Evolutionary conservation across 148 eudicot genomes (phyloP).

Genomic region (Rheum nobile): DNA sequence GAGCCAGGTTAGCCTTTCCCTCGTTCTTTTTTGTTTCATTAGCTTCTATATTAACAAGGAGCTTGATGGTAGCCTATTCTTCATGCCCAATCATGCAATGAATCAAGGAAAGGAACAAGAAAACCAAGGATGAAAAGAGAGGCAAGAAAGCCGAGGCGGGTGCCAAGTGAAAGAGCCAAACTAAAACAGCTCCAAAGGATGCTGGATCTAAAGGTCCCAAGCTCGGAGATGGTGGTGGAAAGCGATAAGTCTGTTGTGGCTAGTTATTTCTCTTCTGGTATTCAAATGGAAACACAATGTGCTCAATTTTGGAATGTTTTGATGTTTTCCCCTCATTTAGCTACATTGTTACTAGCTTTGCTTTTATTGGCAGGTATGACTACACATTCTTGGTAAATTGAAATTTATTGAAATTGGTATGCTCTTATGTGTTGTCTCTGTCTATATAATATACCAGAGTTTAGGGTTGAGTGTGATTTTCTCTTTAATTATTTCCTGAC

Average conservation of each 20-base stretch:
- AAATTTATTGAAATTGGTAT: not conserved
- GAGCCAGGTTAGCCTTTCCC: slow-evolving; percentile 49
- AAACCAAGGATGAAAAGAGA: slow-evolving; percentile 57
- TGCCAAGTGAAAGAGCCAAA: slow-evolving; percentile 23
- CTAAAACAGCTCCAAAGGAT: slow-evolving; percentile 31
- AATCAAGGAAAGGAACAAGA: slow-evolving; percentile 67
- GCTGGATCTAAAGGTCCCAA: slow-evolving; percentile 8
- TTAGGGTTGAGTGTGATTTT: not conserved
- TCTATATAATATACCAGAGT: not conserved
- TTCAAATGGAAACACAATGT: not conserved
- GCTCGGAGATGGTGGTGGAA: slow-evolving; percentile 13
- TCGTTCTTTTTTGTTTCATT: not conserved
- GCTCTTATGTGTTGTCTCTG: not conserved
- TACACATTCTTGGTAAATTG: not conserved
- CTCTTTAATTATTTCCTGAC: slow-evolving; percentile 17
- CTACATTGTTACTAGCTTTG: slow-evolving; percentile 70
- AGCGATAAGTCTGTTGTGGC: not conserved
- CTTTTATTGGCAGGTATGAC: slow-evolving; percentile 87
- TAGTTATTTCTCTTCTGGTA: not conserved
- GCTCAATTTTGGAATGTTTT: not conserved
- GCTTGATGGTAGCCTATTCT: not conserved
- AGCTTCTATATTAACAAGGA: too few relatives aligned
- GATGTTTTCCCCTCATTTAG: not conserved
- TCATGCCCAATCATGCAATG: too few relatives aligned
- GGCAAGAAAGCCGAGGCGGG: slow-evolving; percentile 47